Conservation (phyloP, 2,329 filamentous ascomycete species). For the Verticillium albo-atrum region DNA sequence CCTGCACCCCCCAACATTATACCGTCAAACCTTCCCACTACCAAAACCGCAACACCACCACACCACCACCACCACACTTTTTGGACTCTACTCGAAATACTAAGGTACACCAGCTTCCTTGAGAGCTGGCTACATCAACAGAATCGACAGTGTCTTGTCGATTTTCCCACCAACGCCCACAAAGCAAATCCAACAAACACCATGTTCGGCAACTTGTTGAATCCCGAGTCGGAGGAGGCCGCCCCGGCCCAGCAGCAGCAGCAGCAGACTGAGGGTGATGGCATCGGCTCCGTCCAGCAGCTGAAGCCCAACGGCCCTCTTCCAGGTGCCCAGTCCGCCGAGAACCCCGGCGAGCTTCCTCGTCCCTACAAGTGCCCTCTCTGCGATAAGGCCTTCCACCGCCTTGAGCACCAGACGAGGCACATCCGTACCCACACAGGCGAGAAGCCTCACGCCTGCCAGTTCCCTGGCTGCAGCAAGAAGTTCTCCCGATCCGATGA, state of each 20-base stretch:
- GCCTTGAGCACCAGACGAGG: conserved; percentile 84
- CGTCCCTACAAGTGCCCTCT: conserved; percentile 97
- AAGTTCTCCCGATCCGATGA: conserved; percentile 96
- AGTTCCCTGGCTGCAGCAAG: conserved; percentile 93
- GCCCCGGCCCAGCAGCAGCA: conserved; percentile 20
- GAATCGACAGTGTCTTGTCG: not conserved
- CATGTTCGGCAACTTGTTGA: conserved; percentile 39
- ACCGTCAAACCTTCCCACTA: not conserved
- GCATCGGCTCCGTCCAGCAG: conserved; percentile 11
- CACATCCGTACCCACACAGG: conserved; percentile 97
- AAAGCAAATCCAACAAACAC: not conserved
- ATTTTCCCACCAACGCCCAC: not conserved
- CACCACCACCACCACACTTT: not conserved
- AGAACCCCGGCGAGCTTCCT: conserved; percentile 67
- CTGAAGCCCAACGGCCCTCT: conserved; percentile 59
- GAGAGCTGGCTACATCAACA: not conserved
- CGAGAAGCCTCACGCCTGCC: conserved; percentile 96
- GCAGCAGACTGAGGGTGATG: conserved; percentile 7
- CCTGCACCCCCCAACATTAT: conserved; percentile 5
- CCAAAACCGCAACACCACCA: conserved; percentile 1
- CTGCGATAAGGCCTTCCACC: conserved; percentile 98
- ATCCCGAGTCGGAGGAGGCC: conserved; percentile 35
- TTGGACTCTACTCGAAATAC: not conserved
- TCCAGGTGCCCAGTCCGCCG: conserved; percentile 55
- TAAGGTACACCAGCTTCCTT: not conserved